These are phyloP conservation scores for Claviceps sp. DNA, from an alignment of 2,329 filamentous ascomycete genomes.

Conservation along the genomic window DNA sequence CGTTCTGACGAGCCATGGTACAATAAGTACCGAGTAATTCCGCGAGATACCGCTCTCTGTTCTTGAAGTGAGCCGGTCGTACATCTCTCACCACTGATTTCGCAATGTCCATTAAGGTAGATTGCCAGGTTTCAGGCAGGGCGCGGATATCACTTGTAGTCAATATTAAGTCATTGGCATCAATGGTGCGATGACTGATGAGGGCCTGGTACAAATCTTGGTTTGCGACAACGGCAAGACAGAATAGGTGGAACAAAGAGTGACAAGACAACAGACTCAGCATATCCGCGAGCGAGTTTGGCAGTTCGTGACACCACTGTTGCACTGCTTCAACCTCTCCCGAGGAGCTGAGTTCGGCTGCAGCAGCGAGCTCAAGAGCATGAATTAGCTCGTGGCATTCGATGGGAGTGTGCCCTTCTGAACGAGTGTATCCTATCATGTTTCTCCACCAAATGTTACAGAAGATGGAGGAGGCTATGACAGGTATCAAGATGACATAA, in stretches of 20 bases:
- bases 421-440: conserved; percentile 27
- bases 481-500: conserved; percentile 36
- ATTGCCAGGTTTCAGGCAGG: conserved; percentile 5
- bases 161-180: conserved; percentile 5
- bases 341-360: conserved; percentile 5
- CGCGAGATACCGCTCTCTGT: conserved; percentile 11
- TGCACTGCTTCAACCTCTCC: conserved; percentile 2
- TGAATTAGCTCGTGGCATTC: conserved; percentile 6
- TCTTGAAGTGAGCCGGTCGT: conserved; percentile 8
- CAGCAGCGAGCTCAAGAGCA: conserved; percentile 11
- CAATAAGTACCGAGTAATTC: conserved; percentile 13
- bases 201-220: conserved; percentile 5
- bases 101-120: conserved; percentile 7
- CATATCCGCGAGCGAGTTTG: conserved; percentile 5
- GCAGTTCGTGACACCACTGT: conserved; percentile 7
- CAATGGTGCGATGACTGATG: not conserved
- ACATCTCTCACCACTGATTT: conserved; percentile 5
- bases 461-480: conserved; percentile 30
- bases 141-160: conserved; percentile 5
- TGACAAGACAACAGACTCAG: conserved; percentile 8
- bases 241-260: conserved; percentile 8
- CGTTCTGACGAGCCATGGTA: not conserved
- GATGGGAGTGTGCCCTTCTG: conserved; percentile 3
- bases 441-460: conserved; percentile 36
- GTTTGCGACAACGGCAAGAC: conserved; percentile 3